A percentile compares a stretch with the other conserved stretches of the same genome.
Evolutionary conservation across 805 yeast genomes (phyloP).

Genomic region (Lipomyces japonicus): DNA sequence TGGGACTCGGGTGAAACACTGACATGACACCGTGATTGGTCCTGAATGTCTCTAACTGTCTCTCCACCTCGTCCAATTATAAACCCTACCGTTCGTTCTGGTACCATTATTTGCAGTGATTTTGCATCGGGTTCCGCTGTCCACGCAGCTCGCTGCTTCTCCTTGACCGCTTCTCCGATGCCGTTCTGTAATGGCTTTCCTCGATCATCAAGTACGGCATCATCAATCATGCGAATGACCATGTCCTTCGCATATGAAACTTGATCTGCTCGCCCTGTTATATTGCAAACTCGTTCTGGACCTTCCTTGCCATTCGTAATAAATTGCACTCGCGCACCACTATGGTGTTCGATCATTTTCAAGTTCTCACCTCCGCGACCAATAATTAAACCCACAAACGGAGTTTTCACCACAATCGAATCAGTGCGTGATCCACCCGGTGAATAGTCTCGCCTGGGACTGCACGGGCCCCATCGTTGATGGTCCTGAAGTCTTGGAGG

Average conservation of each 20-base stretch:
- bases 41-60: conserved; percentile 19
- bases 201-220: conserved; percentile 14
- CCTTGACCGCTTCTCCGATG: not conserved
- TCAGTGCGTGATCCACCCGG: conserved; percentile 27
- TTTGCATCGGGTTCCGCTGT: not conserved
- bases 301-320: conserved; percentile 29
- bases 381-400: conserved; percentile 30
- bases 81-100: conserved; percentile 14
- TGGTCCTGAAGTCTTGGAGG: conserved; percentile 22
- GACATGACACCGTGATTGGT: conserved; percentile 10
- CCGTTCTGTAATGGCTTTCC: conserved; percentile 24
- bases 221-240: conserved; percentile 24
- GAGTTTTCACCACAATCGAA: conserved; percentile 22
- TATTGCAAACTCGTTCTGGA: conserved; percentile 28
- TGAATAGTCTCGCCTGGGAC: conserved; percentile 22
- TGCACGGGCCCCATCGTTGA: conserved; percentile 18
- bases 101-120: conserved; percentile 2
- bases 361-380: conserved; percentile 32
- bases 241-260: conserved; percentile 15
- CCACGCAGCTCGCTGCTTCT: not conserved
- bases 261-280: conserved; percentile 20
- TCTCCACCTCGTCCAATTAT: conserved; percentile 22
- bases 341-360: conserved; percentile 25
- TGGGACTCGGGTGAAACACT: conserved; percentile 9
- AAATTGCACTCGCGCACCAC: conserved; percentile 30